Evolutionary conservation across 371 early-diverging fungal species (phyloP), one percentile per base, ranked within the genome.

Genomic region (Mortierella sp.): DNA sequence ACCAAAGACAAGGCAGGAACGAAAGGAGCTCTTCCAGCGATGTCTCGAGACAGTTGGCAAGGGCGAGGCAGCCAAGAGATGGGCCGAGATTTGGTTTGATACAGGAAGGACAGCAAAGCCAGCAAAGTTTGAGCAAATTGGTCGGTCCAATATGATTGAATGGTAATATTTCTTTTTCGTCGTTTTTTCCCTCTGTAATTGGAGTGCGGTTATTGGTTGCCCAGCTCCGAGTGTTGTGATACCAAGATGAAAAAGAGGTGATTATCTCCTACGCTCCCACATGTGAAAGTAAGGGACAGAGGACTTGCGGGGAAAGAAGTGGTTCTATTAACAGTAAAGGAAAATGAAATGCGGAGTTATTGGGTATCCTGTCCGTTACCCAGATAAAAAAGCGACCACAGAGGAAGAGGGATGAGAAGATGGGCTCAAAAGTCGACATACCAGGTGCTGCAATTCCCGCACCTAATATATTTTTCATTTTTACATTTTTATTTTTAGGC

Each of bases 61-160:
- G 26, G 87, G 87, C 12, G 85, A 84, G 13, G 79, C 86, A n/a
- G 76, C 84, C 1, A 73, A 83, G 45, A 72, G 70, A 53, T 89
- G 87, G 87, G 61, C 85, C 51, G 75, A 84, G 15, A 88, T 83
- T 2, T 89, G 89, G 89, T 89, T 89, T 53, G 69, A 68, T 12
- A 68, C 70, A 15, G 75, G 86, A 53, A 66, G 83, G 15, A 62
- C 72, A 3, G 62, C 61, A 12, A 76, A 78, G 22, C 88, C 87
- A 8, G 66, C 63, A 10, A 63, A 64, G 35, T 70, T 87, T 80
- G 76, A 83, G 32, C 85, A 86, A 13, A 76, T 89, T 56, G 75
- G 81, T 22, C 80, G 86, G 17, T 85, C 86, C 28, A 89, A 89
- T 66, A 74, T 88, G 35, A 84, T 86, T 31, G 87, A 89, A 70